Evolutionary conservation across 129 eudicot genomes (phyloP).

Genomic region (Flaveria ramosissima): DNA sequence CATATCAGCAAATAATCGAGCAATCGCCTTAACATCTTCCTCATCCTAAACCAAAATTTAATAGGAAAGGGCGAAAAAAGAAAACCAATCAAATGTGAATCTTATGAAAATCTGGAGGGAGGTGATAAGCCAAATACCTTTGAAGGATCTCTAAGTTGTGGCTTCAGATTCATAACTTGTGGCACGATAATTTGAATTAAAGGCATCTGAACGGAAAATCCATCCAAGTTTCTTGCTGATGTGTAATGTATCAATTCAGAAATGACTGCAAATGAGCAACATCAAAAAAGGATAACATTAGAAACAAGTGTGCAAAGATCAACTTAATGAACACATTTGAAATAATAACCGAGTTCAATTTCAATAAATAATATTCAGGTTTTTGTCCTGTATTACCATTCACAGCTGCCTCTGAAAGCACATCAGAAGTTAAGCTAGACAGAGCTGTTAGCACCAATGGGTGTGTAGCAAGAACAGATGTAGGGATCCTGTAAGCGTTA

Average conservation of each 20-base stretch:
- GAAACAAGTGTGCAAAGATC: background rate
- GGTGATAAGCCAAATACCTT: constrained; percentile 52
- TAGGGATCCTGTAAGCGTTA: constrained; percentile 69
- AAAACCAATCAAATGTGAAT: background rate
- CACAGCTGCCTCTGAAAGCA: constrained; percentile 88
- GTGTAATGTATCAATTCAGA: constrained; percentile 96
- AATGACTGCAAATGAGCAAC: constrained; percentile 60
- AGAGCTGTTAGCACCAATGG: constrained; percentile 91
- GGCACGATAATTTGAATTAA: constrained; percentile 91
- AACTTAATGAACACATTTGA: constrained; percentile 10
- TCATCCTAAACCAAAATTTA: constrained; percentile 60
- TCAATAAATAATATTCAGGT: constrained; percentile 13
- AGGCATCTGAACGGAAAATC: constrained; percentile 75
- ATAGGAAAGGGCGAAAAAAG: background rate
- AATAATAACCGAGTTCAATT: background rate
- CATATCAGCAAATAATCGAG: constrained; percentile 95
- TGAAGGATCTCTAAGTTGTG: constrained; percentile 83
- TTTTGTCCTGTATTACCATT: constrained; percentile 53
- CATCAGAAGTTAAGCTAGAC: constrained; percentile 74
- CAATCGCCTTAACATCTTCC: constrained; percentile 96
- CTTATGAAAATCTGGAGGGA: background rate
- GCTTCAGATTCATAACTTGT: constrained; percentile 76
- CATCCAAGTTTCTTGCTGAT: constrained; percentile 70
- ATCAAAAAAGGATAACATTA: constrained; percentile 16
- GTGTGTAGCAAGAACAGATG: constrained; percentile 86